Evolutionary conservation across 2,329 filamentous ascomycete genomes (phyloP).

Genomic region (Colletotrichum echinochloae): DNA sequence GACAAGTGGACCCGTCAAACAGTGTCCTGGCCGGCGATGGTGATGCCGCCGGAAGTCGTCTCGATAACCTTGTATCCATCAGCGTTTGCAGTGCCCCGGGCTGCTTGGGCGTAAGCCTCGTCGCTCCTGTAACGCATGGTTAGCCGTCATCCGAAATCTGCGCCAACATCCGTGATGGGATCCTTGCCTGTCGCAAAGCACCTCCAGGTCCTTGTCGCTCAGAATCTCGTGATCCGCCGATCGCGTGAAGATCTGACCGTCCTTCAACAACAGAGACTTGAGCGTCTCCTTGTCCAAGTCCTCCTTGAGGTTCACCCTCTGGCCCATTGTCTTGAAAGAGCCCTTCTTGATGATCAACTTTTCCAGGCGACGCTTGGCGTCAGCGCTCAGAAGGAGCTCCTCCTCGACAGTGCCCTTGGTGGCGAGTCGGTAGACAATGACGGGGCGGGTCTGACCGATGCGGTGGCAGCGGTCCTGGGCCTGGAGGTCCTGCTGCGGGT

Average conservation of each 20-base stretch:
- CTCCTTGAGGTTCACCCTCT: constrained; percentile 67
- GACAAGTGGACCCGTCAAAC: background rate
- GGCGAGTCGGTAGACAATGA: constrained; percentile 92
- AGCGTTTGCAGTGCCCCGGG: constrained; percentile 80
- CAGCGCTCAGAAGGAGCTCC: constrained; percentile 84
- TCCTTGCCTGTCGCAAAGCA: constrained; percentile 77
- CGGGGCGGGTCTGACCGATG: constrained; percentile 92
- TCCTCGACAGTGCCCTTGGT: constrained; percentile 96
- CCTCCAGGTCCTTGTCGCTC: constrained; percentile 79
- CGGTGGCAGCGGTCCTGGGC: constrained; percentile 95
- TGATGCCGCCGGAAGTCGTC: constrained; percentile 70
- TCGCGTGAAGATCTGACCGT: constrained; percentile 74
- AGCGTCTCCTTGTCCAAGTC: constrained; percentile 71
- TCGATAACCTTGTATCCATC: constrained; percentile 83
- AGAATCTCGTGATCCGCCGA: constrained; percentile 75
- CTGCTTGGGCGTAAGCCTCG: constrained; percentile 75
- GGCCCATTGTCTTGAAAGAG: constrained; percentile 77
- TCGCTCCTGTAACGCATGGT: constrained; percentile 57
- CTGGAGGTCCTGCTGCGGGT: constrained; percentile 96
- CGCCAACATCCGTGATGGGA: background rate
- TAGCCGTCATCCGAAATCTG: background rate
- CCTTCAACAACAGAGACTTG: constrained; percentile 73
- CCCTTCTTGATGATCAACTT: constrained; percentile 97
- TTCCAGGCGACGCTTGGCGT: constrained; percentile 91
- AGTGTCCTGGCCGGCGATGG: constrained; percentile 16